Percentiles rank a stretch among this genome's conserved stretches.
These are phyloP conservation scores for Xylaria grammica DNA, from an alignment of 495 filamentous ascomycete genomes.

Conservation along the genomic window DNA sequence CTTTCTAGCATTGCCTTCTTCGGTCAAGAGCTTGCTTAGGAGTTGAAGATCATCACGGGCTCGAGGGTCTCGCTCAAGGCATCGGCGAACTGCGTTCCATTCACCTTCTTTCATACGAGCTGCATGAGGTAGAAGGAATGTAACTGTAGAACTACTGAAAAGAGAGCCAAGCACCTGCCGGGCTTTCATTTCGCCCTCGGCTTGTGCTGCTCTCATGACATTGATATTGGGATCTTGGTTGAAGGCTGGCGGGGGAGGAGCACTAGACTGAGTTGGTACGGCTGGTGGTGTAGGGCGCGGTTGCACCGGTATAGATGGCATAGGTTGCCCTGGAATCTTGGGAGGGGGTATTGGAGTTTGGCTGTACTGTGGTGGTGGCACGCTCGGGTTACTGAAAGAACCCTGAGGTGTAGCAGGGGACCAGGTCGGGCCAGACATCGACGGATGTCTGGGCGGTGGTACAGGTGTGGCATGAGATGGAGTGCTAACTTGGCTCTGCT, in stretches of 20 bases:
- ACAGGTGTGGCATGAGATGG: constrained; percentile 32
- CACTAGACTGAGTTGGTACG: constrained; percentile 32
- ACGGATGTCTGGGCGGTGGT: constrained; percentile 48
- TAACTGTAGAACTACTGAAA: constrained; percentile 64
- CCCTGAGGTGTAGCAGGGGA: constrained; percentile 56
- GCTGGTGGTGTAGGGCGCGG: constrained; percentile 24
- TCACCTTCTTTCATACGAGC: constrained; percentile 65
- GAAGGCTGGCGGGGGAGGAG: constrained; percentile 1
- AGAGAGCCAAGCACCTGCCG: constrained; percentile 64
- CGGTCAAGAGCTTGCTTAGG: constrained; percentile 53
- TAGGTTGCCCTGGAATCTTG: constrained; percentile 34
- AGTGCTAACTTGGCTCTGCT: constrained; percentile 22
- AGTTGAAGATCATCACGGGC: constrained; percentile 54
- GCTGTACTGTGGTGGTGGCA: constrained; percentile 37
- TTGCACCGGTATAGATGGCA: constrained; percentile 20
- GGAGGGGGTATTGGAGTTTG: constrained; percentile 40
- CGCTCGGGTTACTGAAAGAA: constrained; percentile 34
- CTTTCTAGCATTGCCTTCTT: constrained; percentile 39
- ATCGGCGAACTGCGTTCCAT: constrained; percentile 66
- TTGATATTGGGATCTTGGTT: constrained; percentile 37
- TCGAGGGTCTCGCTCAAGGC: constrained; percentile 58
- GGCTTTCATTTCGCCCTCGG: constrained; percentile 54
- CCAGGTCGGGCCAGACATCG: constrained; percentile 50
- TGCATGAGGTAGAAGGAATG: constrained; percentile 70
- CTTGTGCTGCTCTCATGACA: constrained; percentile 38